Evolutionary conservation across 1,284 basidiomycete species (phyloP), one percentile per base, ranked within the genome.

Genomic region (Ganoderma resinaceum): DNA sequence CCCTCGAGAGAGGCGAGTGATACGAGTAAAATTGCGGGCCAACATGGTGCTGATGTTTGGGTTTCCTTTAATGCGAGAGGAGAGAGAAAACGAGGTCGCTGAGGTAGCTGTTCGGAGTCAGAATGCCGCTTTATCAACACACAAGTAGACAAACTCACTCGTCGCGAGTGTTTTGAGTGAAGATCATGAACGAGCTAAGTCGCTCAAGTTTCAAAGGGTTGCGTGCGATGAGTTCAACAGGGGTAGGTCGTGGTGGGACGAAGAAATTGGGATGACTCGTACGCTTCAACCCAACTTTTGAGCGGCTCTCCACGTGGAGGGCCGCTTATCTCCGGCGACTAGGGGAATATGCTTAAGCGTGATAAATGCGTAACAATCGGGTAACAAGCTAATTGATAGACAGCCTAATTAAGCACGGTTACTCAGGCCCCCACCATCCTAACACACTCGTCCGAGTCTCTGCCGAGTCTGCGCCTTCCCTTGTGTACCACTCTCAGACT

Each of bases 81-180:
- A 94, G 89, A 73, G 92, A 92, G 80, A 93, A 95, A 66, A 95
- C 91, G 77, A 94, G 91, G 83, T 95, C 93, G 80, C 91, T 92
- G 80, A 95, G 89, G 78, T 95, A 95, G 77, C 93, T 94, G 77
- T 67, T 62, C 63, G 62, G 65, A 58, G 70, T 76, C 69, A 74
- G 71, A 60, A 65, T 67, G 37, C 26, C 26, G 43, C 35, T 69
- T 37, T 69, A 69, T 43, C 9, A 57, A 7, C 12, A n/a, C n/a
- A 57, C 71, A 62, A 31, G 23, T 2, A 49, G 43, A 66, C 40
- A 53, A 18, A 79, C 89, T 74, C 80, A 94, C 92, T 94, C 92
- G 92, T 94, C 92, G 78, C 92, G 88, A 79, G 92, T 94, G 85
- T 87, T 89, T 80, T 92, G 87, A 76, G 91, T 92, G 87, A 91